Evolutionary conservation across 768 basidiomycete species (phyloP).

Genomic region (Hebeloma cylindrosporum): DNA sequence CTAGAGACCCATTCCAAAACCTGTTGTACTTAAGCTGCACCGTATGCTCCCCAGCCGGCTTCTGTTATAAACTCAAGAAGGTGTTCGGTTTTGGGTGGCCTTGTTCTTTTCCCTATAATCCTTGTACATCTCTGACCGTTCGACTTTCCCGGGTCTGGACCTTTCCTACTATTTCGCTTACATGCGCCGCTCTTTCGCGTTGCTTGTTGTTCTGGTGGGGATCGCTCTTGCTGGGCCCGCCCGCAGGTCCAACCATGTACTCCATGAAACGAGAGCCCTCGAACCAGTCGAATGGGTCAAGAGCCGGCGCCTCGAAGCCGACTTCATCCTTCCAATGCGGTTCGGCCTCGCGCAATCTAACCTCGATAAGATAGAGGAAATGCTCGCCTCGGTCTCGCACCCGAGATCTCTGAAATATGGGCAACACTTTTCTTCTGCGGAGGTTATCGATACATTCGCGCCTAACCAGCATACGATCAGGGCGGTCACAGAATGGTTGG

Average conservation of each 20-base stretch:
- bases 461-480: constrained; percentile 35
- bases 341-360: constrained; percentile 50
- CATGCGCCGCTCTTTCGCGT: constrained; percentile 5
- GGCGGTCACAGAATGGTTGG: constrained; percentile 46
- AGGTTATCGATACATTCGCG: constrained; percentile 35
- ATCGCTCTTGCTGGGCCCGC: constrained; percentile 21
- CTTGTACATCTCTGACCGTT: too few species aligned
- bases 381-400: constrained; percentile 47
- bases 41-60: too few species aligned
- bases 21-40: too few species aligned
- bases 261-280: constrained; percentile 29
- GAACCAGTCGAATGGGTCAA: constrained; percentile 28
- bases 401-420: constrained; percentile 50
- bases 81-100: constrained; percentile 9
- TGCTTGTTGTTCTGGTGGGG: constrained; percentile 8
- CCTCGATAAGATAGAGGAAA: constrained; percentile 42
- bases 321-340: constrained; percentile 43
- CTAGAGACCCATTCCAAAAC: too few species aligned
- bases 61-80: too few species aligned
- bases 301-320: constrained; percentile 23
- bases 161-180: constrained; percentile 4
- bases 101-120: constrained; percentile 15
- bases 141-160: constrained; percentile 1
- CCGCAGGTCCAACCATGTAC: constrained; percentile 24
- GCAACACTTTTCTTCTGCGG: constrained; percentile 44